phyloP scores from a whole-genome alignment of 192 early-diverging fungal species.

The Mortierella antarctica region DNA sequence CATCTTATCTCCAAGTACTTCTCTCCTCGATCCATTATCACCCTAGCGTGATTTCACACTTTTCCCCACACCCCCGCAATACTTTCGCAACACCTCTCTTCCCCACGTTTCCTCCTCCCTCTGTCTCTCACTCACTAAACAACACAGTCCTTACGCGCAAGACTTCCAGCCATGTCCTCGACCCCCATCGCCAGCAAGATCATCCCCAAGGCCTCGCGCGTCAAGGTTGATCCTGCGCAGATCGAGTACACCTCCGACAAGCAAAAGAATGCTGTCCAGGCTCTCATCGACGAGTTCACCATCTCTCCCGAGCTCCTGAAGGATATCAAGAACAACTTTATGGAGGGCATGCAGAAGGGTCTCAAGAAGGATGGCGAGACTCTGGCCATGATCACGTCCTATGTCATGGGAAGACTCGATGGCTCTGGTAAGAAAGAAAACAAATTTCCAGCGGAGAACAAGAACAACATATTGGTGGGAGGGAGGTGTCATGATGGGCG shows the following conservation, averaged over 20 bases:
- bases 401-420: slow-evolving; percentile 58
- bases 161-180: slow-evolving; percentile 19
- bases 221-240: slow-evolving; percentile 38
- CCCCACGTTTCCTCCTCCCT: slow-evolving; percentile 6
- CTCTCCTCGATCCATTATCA: no score
- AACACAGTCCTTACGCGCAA: neutral
- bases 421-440: slow-evolving; percentile 14
- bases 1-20: no score
- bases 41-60: no score
- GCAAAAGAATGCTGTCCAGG: slow-evolving; percentile 60
- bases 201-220: slow-evolving; percentile 57
- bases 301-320: slow-evolving; percentile 64
- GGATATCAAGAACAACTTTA: slow-evolving; percentile 68
- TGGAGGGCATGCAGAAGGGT: slow-evolving; percentile 73
- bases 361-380: slow-evolving; percentile 65
- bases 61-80: no score
- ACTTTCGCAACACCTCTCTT: neutral
- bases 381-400: slow-evolving; percentile 92
- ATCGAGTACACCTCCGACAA: slow-evolving; percentile 60
- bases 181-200: slow-evolving; percentile 50
- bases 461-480: no score
- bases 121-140: neutral
- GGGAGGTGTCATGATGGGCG: no score
- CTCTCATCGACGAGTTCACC: slow-evolving; percentile 64
- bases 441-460: neutral